These are phyloP conservation scores for Camellia lanceoleosa DNA, from an alignment of 148 eudicot species.

Conservation along the genomic window DNA sequence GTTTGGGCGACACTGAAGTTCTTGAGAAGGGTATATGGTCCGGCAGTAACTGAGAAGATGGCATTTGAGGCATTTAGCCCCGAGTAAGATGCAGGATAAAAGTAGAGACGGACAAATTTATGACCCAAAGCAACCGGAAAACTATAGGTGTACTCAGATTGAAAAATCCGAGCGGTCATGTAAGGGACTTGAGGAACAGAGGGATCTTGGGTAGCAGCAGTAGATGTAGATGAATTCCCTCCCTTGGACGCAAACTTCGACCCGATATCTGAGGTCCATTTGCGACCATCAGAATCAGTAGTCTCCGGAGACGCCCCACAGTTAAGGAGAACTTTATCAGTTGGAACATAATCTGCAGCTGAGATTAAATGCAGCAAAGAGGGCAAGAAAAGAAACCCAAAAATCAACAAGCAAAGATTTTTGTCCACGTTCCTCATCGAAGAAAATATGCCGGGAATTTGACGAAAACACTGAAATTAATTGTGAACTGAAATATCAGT, in stretches of 20 bases:
- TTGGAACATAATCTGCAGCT: slow-evolving; percentile 61
- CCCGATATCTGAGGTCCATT: slow-evolving; percentile 64
- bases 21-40: slow-evolving; percentile 57
- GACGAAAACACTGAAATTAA: slow-evolving; percentile 1
- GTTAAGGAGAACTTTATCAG: slow-evolving; percentile 54
- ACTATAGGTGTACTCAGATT: slow-evolving; percentile 61
- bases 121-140: slow-evolving; percentile 73
- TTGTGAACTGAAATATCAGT: not conserved
- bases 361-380: slow-evolving; percentile 23
- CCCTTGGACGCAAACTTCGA: slow-evolving; percentile 48
- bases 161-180: slow-evolving; percentile 71
- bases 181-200: slow-evolving; percentile 68
- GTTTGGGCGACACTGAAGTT: slow-evolving; percentile 85
- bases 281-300: slow-evolving; percentile 56
- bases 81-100: slow-evolving; percentile 62
- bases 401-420: slow-evolving; percentile 10
- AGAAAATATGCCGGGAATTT: slow-evolving; percentile 2
- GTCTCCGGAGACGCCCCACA: slow-evolving; percentile 60
- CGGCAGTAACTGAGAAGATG: slow-evolving; percentile 60
- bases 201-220: slow-evolving; percentile 55
- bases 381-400: slow-evolving; percentile 28
- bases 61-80: slow-evolving; percentile 50
- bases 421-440: slow-evolving; percentile 40
- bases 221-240: slow-evolving; percentile 37
- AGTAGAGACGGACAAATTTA: slow-evolving; percentile 77